phyloP scores from a whole-genome alignment of 495 filamentous ascomycete species.

The Lasiosphaeriaceae sp. region DNA sequence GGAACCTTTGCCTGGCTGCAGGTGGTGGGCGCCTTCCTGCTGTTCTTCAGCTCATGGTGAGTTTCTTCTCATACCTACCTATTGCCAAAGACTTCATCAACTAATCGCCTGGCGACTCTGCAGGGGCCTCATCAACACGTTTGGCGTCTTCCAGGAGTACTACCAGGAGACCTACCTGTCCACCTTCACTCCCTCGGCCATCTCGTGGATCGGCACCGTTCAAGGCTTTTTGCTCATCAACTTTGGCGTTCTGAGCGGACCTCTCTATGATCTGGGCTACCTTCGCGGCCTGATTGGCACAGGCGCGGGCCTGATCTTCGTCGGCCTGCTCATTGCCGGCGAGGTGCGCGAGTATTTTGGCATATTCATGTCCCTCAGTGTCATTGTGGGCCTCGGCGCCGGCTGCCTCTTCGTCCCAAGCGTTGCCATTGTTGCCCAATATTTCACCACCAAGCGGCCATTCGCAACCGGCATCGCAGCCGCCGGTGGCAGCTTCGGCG shows the following conservation, averaged over 20 bases:
- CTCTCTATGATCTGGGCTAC: background rate
- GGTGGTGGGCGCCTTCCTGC: too few species aligned
- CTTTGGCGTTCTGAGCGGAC: background rate
- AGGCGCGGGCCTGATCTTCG: background rate
- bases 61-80: too few species aligned
- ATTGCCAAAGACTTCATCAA: too few species aligned
- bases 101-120: too few species aligned
- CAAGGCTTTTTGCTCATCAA: background rate
- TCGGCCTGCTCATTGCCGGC: background rate
- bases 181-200: background rate
- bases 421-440: constrained; percentile 59
- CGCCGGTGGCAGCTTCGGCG: constrained; percentile 56
- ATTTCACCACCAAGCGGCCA: constrained; percentile 57
- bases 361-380: constrained; percentile 58
- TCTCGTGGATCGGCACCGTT: background rate
- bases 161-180: too few species aligned
- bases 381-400: constrained; percentile 53
- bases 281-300: background rate
- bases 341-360: constrained; percentile 52
- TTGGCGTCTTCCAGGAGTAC: too few species aligned
- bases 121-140: too few species aligned
- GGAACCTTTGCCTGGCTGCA: too few species aligned
- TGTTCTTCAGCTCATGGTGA: too few species aligned
- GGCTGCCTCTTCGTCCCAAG: constrained; percentile 59
- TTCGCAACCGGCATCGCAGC: constrained; percentile 62